These are phyloP conservation scores for Microbotryomycetes sp. DNA, from an alignment of 1,284 basidiomycete genomes.

Conservation along the genomic window DNA sequence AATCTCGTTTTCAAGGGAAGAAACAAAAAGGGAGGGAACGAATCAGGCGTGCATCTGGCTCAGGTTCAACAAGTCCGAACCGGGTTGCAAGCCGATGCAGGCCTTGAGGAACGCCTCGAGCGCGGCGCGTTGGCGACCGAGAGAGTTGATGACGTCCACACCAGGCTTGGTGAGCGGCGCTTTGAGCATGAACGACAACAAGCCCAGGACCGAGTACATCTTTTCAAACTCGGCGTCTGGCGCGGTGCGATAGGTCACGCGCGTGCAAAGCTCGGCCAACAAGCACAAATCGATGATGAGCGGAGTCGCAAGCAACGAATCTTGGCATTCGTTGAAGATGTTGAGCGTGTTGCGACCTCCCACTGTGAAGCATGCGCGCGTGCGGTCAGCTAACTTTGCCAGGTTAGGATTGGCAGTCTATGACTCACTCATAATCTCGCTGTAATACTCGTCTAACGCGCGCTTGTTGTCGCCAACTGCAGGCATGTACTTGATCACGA, in stretches of 20 bases:
- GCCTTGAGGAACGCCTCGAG: conserved; percentile 82
- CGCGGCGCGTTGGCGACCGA: conserved; percentile 88
- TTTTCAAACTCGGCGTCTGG: conserved; percentile 57
- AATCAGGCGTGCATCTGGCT: conserved; percentile 16
- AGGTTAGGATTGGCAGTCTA: too few relatives aligned
- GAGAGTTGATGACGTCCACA: conserved; percentile 88
- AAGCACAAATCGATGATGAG: conserved; percentile 91
- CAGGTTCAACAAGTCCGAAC: conserved; percentile 59
- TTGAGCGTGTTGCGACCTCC: conserved; percentile 73
- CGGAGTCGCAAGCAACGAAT: conserved; percentile 91
- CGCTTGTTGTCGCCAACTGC: conserved; percentile 95
- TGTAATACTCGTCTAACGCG: conserved; percentile 98
- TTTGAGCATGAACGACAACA: conserved; percentile 75
- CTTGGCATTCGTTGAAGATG: conserved; percentile 96
- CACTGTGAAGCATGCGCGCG: conserved; percentile 7
- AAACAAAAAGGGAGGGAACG: not conserved
- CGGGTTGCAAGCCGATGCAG: conserved; percentile 77
- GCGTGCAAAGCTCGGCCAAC: conserved; percentile 88
- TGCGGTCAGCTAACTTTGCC: too few relatives aligned
- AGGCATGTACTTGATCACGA: conserved; percentile 53
- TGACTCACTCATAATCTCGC: too few relatives aligned
- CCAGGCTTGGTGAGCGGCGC: conserved; percentile 95
- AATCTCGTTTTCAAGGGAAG: not conserved
- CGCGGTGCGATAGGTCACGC: conserved; percentile 68
- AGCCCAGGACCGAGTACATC: conserved; percentile 77